Evolutionary conservation across 352 stramenopile species (phyloP), one percentile per base, ranked within the genome.

Genomic region (Phytophthora litchii): DNA sequence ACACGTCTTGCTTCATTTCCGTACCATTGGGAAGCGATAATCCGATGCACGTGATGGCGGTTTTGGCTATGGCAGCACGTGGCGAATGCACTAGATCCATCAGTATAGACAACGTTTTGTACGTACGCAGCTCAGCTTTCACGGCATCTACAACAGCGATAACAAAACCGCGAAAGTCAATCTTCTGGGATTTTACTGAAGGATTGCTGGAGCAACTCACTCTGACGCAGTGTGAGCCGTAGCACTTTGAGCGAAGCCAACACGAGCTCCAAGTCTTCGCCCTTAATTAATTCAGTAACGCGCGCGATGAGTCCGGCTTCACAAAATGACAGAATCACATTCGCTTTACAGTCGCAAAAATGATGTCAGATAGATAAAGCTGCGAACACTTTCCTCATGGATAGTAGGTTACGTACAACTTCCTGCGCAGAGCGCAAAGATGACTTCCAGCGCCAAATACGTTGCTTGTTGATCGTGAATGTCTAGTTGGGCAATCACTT

Each of bases 11-110:
- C 29, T 12, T 3, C 3, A 29, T 45, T 27, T 9, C 11, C 65
- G 25, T 64, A 91, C 81, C 51, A 27, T 88, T 83, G 11, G 81
- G 80, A 0, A 89, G 62, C 0, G 76, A 80, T 16, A 86, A 47
- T 0, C 81, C 78, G 31, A 90, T 74, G 37, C 76, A 88, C 12
- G 76, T 60, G 8, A 87, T 66, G 2, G 80, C 78, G 23, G 78
- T 66, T 11, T 75, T 84, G 0, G 74, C 71, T 19, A 90, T 76
- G 31, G 47, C 48, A 25, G 54, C 31, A n/a, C 76, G 57, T 5
- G 60, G 40, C 0, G 72, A 80, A n/a, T 76, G 53, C 2, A 83
- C 64, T 5, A 85, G 63, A 12, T 69, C 65, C 29, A 84, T 67
- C 23, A 90, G 58, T 1, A 84, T 51, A 0, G 69, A 54, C 13